A percentile compares a stretch with the other conserved stretches of the same genome.
Conservation (phyloP, 2,329 filamentous ascomycete genomes). For the Zymoseptoria ardabiliae region DNA sequence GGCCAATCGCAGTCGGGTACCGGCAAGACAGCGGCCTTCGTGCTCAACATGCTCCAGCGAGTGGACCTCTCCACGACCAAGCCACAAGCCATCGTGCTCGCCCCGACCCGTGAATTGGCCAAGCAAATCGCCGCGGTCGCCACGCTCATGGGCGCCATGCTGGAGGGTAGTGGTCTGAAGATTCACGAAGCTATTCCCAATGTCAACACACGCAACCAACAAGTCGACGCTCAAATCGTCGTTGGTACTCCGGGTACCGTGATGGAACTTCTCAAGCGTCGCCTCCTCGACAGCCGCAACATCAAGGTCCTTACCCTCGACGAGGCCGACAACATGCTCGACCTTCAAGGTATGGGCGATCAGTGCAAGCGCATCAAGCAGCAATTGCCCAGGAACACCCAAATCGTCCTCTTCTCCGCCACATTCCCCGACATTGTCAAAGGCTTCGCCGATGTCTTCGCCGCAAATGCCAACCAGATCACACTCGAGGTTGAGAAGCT, state of each 20-base stretch:
- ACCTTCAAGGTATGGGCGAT: slow-evolving; percentile 88
- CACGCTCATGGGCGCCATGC: slow-evolving; percentile 73
- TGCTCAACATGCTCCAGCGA: slow-evolving; percentile 82
- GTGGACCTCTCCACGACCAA: slow-evolving; percentile 64
- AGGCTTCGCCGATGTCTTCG: slow-evolving; percentile 74
- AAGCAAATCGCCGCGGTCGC: slow-evolving; percentile 89
- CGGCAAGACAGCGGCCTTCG: slow-evolving; percentile 95
- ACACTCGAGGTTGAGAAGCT: slow-evolving; percentile 84
- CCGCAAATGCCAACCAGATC: slow-evolving; percentile 77
- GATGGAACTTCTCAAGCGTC: slow-evolving; percentile 73
- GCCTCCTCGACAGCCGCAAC: slow-evolving; percentile 62
- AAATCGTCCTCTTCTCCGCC: slow-evolving; percentile 91
- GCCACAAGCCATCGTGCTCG: slow-evolving; percentile 82
- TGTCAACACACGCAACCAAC: slow-evolving; percentile 58
- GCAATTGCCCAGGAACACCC: slow-evolving; percentile 64
- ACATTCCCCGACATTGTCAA: slow-evolving; percentile 85
- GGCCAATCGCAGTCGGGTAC: slow-evolving; percentile 99
- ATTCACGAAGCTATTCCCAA: slow-evolving; percentile 81
- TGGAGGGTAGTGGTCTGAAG: slow-evolving; percentile 55
- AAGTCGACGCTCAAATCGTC: slow-evolving; percentile 69
- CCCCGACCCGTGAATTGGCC: slow-evolving; percentile 88
- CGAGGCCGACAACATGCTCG: slow-evolving; percentile 98
- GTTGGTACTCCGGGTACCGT: slow-evolving; percentile 93
- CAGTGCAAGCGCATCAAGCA: slow-evolving; percentile 86
- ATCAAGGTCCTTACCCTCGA: slow-evolving; percentile 85